phyloP scores from a whole-genome alignment of 805 yeast genomes.

The Cyberlindnera euphorbiae region DNA sequence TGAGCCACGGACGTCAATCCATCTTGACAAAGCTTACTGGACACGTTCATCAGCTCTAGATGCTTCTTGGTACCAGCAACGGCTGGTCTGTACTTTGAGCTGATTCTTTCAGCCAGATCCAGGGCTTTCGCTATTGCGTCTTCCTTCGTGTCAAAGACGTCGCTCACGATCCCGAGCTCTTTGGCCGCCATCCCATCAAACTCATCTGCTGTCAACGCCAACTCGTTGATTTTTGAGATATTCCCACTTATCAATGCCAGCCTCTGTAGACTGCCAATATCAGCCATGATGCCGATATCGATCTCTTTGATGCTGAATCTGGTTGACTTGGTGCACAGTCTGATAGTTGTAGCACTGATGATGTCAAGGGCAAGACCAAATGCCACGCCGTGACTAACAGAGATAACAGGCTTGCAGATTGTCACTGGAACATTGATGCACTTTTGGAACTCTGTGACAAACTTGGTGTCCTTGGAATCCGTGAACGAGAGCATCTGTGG shows the following conservation, averaged over 20 bases:
- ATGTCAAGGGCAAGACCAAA: conserved; percentile 70
- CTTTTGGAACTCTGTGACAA: conserved; percentile 54
- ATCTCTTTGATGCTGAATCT: conserved; percentile 62
- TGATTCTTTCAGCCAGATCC: conserved; percentile 41
- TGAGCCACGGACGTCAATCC: conserved; percentile 51
- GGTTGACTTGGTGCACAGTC: conserved; percentile 50
- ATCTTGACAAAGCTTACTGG: conserved; percentile 31
- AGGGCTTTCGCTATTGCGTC: conserved; percentile 47
- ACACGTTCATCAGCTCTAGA: conserved; percentile 39
- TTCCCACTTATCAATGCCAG: conserved; percentile 50
- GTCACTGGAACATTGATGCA: conserved; percentile 43
- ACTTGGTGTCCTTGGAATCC: conserved; percentile 28
- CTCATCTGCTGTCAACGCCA: conserved; percentile 56
- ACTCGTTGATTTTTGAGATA: conserved; percentile 51
- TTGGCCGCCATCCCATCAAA: conserved; percentile 54
- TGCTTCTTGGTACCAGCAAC: conserved; percentile 58
- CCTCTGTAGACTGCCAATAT: conserved; percentile 73
- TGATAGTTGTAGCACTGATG: conserved; percentile 50
- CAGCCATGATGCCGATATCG: conserved; percentile 71
- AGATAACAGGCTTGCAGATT: conserved; percentile 58
- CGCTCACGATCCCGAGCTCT: conserved; percentile 49
- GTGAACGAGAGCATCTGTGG: conserved; percentile 17
- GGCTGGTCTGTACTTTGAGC: conserved; percentile 49
- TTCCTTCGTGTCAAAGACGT: conserved; percentile 40
- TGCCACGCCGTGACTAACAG: conserved; percentile 57